Base-by-base conservation (phyloP, 306 rosid genomes). In the Benincasa hispida region DNA sequence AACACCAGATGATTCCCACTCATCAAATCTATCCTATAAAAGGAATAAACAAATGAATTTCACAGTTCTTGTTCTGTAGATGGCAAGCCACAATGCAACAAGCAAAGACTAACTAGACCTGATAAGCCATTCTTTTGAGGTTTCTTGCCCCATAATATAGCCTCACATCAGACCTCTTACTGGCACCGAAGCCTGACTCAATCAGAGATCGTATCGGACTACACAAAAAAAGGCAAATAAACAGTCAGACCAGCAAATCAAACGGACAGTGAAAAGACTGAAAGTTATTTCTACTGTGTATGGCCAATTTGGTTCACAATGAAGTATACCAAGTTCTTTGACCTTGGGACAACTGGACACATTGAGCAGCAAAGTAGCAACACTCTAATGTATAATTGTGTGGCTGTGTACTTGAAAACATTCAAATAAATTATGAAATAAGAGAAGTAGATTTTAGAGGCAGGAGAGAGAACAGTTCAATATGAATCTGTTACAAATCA, bases 1-100 rank as follows among this genome's bases (percentile, higher is more conserved):
- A 75, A 94, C 92, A 79, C 98, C 99, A 6, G 91, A 89, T 80
- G 93, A 91, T 81, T 94, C 97, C 98, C 99, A 94, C 1, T 87
- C 91, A 79, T 86, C 89, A 84, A 94, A 94, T 77, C 89, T 92
- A 76, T 92, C 99, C 99, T 94, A 79, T 77, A 80, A 76, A 13
- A 85, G 62, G 42, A 78, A 60, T 48, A 58, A 84, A 72, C 61
- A 72, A 72, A 50, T 50, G 27, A 72, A 10, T n/a, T 50, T 18
- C 76, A 72, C 28, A 18, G 47, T 25, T 72, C 42, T 50, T 50
- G 25, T 51, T 17, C 72, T 39, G 58, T 22, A 8, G 7, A 55
- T 39, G 50, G 60, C 6, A 66, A 27, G 28, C 6, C 4, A 42
- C 28, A 37, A 60, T 24, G 76, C 15, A 19, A 72, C 14, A 8